Evolutionary conservation across 1,284 basidiomycete genomes (phyloP).

Genomic region (Ustilago lituana): DNA sequence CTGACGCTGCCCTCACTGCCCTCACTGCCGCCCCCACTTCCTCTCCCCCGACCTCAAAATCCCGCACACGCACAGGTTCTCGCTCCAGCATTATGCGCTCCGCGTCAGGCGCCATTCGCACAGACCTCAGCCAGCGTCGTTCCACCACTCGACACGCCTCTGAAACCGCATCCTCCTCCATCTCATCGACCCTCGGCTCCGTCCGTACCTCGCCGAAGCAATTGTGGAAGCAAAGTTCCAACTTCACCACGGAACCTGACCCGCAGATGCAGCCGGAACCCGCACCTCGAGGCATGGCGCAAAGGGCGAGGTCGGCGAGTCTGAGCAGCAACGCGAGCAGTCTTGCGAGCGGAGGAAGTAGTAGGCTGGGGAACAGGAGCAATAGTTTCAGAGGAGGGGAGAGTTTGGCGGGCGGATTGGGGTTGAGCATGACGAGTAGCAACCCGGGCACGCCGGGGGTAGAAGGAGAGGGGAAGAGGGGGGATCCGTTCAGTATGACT

Average conservation of each 20-base stretch:
- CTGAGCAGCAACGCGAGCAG: conserved; percentile 29
- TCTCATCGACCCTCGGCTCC: too few relatives aligned
- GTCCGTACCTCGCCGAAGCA: too few relatives aligned
- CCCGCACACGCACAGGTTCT: conserved; percentile 12
- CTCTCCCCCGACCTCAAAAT: conserved; percentile 11
- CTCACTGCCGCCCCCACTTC: conserved; percentile 1
- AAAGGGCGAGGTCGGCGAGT: conserved; percentile 40
- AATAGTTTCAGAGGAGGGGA: conserved; percentile 13
- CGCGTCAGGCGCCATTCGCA: conserved; percentile 18
- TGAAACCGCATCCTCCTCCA: neutral
- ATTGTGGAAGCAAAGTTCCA: too few relatives aligned
- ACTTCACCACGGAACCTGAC: conserved; percentile 19
- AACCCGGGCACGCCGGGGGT: neutral
- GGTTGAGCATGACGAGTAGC: conserved; percentile 25
- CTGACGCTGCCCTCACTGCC: neutral
- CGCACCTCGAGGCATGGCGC: conserved; percentile 45
- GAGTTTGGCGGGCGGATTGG: neutral
- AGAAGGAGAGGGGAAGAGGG: too few relatives aligned
- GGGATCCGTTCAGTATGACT: conserved; percentile 2
- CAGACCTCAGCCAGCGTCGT: conserved; percentile 10
- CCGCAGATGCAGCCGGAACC: conserved; percentile 46
- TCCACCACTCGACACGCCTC: conserved; percentile 6
- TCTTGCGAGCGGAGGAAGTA: conserved; percentile 7
- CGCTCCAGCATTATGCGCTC: conserved; percentile 32
- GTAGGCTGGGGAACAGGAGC: conserved; percentile 17